Base-by-base conservation (phyloP, 2,329 filamentous ascomycete species). In the Pseudocercospora pini-densiflorae region DNA sequence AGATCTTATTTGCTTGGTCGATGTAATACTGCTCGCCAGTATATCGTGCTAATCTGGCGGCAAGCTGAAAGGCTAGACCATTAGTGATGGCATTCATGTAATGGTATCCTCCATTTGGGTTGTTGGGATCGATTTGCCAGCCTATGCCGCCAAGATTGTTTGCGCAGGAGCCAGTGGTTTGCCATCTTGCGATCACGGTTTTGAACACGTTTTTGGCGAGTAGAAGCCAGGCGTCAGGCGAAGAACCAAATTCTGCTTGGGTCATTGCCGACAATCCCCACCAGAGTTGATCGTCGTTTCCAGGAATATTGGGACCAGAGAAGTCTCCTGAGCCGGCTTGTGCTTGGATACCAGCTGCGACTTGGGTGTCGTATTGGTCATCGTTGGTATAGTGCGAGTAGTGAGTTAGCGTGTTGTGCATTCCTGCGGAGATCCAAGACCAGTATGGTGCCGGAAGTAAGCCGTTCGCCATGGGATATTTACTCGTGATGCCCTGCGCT, bases 41-140 rank as follows among this genome's bases (percentile, higher is more conserved):
- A 63, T 73, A 79, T 29, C 69, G 67, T 5, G 71, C 73, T 4
- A 80, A 73, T 23, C 79, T 75, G 0, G 92, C 92, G 2, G 90
- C 89, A 12, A 97, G 84, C 74, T 94, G 91, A 79, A 96, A 94
- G 75, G 94, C 88, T 16, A 89, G 89, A 49, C 92, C 92, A 77
- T 95, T 96, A 68, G 89, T 89, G 73, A 94, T 88, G n/a, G 89
- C 85, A 80, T 94, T 94, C 79, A 94, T 95, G 85, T 97, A 95
- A 73, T 87, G 84, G 76, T 93, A 89, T 10, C 92, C 92, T 66
- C 88, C 88, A 76, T 94, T 94, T 71, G 86, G 86, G 0, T 85
- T 80, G 69, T 29, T 23, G 5, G 77, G 75, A 77, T 89, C 93
- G 72, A 97, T 93, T 81, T 97, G 92, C 93, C 93, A 96, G 69